A percentile compares a stretch with the other conserved stretches of the same genome.
Conservation (phyloP, 2,329 filamentous ascomycete species). For the Achaetomium macrosporum region DNA sequence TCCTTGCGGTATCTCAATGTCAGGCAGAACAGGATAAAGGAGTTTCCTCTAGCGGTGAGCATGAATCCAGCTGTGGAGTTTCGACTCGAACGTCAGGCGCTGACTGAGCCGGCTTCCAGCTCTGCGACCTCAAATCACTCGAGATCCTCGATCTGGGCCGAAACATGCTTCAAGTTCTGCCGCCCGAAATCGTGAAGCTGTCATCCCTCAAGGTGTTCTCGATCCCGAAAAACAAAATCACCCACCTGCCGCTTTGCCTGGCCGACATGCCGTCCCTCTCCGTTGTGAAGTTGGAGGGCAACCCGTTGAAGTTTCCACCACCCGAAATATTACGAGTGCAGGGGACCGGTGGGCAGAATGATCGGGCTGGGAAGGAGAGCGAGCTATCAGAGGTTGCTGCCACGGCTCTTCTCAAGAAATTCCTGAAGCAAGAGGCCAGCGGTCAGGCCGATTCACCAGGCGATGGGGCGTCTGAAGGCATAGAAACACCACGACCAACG, state of each 20-base stretch:
- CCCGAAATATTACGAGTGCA: slow-evolving; percentile 59
- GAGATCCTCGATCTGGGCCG: slow-evolving; percentile 90
- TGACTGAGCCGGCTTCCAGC: slow-evolving; percentile 42
- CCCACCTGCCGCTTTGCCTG: slow-evolving; percentile 74
- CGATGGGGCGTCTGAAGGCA: slow-evolving; percentile 64
- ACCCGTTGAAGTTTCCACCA: slow-evolving; percentile 76
- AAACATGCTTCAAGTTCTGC: slow-evolving; percentile 74
- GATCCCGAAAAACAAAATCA: slow-evolving; percentile 79
- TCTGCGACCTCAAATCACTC: slow-evolving; percentile 78
- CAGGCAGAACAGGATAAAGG: slow-evolving; percentile 65
- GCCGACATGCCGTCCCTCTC: slow-evolving; percentile 87
- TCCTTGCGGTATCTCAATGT: slow-evolving; percentile 76
- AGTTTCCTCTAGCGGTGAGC: slow-evolving; percentile 53
- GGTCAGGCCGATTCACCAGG: slow-evolving; percentile 51
- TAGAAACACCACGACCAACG: slow-evolving; percentile 67
- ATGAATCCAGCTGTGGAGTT: slow-evolving; percentile 2
- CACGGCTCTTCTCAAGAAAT: slow-evolving; percentile 58
- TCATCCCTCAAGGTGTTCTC: slow-evolving; percentile 85
- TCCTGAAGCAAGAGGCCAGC: slow-evolving; percentile 43
- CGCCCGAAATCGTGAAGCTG: slow-evolving; percentile 72
- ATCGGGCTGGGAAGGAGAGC: slow-evolving; percentile 52
- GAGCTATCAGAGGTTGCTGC: slow-evolving; percentile 58
- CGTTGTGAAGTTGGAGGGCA: slow-evolving; percentile 84
- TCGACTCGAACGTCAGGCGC: neutral
- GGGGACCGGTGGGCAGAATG: slow-evolving; percentile 49